These are phyloP conservation scores for Eutrema heterophyllum DNA, from an alignment of 345 rosid species.

Conservation along the genomic window DNA sequence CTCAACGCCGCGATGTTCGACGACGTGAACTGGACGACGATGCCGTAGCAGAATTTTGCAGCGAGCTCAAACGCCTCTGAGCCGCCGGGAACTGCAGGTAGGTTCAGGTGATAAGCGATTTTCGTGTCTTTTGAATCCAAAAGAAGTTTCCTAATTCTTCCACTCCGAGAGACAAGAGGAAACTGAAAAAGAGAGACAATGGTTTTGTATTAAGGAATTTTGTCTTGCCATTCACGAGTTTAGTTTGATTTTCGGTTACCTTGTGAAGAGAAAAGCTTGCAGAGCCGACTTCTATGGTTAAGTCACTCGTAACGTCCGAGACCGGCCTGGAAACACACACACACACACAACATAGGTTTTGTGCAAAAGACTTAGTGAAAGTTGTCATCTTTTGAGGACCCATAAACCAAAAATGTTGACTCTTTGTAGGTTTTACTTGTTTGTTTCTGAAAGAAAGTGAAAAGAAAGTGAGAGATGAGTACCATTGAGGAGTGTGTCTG, in stretches of 20 bases:
- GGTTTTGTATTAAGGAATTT: background rate
- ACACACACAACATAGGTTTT: background rate
- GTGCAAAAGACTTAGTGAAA: background rate
- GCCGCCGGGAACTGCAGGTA: slow-evolving; percentile 75
- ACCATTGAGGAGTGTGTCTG: slow-evolving; percentile 97
- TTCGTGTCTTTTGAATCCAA: slow-evolving; percentile 67
- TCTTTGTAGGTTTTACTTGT: background rate
- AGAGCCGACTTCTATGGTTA: slow-evolving; percentile 72
- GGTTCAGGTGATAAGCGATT: slow-evolving; percentile 46
- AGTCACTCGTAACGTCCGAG: slow-evolving; percentile 91
- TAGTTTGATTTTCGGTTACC: slow-evolving; percentile 33
- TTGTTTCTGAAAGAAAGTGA: background rate
- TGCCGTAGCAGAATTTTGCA: slow-evolving; percentile 97
- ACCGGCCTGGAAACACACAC: slow-evolving; percentile 72
- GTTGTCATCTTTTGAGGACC: background rate
- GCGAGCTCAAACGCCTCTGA: slow-evolving; percentile 87
- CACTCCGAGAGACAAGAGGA: slow-evolving; percentile 89
- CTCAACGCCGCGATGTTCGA: slow-evolving; percentile 65
- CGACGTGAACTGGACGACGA: slow-evolving; percentile 53
- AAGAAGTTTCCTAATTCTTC: slow-evolving; percentile 67
- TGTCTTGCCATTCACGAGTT: background rate
- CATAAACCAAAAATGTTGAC: background rate
- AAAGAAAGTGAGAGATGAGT: slow-evolving; percentile 13
- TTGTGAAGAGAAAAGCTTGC: slow-evolving; percentile 87
- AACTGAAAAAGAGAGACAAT: slow-evolving; percentile 43